These are phyloP conservation scores for Arabidopsis lyrata DNA, from an alignment of 441 rosid species.

Conservation along the genomic window DNA sequence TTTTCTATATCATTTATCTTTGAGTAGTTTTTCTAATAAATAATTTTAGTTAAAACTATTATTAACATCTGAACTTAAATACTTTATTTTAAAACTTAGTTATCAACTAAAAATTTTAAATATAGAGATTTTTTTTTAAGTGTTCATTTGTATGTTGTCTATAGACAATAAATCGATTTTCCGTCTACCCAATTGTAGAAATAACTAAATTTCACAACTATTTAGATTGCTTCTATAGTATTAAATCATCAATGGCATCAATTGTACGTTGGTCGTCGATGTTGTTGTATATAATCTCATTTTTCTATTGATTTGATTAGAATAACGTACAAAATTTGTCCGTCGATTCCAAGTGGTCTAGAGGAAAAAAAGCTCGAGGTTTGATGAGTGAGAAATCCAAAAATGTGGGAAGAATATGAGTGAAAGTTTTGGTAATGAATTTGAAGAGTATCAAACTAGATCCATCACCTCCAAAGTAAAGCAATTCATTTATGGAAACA, in stretches of 20 bases:
- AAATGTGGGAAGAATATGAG: neutral
- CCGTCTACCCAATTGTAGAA: neutral
- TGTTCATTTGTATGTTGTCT: neutral
- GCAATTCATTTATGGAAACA: no score
- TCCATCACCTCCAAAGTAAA: no score
- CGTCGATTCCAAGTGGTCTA: no score
- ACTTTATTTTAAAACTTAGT: no score
- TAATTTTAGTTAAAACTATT: no score
- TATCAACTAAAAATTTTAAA: neutral
- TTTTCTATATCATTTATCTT: no score
- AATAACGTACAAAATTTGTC: neutral
- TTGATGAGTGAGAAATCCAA: neutral
- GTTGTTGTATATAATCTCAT: neutral
- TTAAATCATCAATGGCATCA: slow-evolving; percentile 1
- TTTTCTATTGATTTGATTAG: neutral
- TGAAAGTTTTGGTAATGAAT: neutral
- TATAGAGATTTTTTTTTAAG: neutral
- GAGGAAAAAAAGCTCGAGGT: no score
- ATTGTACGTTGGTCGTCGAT: neutral
- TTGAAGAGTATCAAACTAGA: neutral
- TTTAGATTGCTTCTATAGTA: neutral
- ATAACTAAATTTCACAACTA: neutral
- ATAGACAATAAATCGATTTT: neutral
- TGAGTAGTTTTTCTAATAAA: no score
- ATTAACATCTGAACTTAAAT: neutral